phyloP scores from a whole-genome alignment of 208 protist species.

The Leishmania braziliensis region DNA sequence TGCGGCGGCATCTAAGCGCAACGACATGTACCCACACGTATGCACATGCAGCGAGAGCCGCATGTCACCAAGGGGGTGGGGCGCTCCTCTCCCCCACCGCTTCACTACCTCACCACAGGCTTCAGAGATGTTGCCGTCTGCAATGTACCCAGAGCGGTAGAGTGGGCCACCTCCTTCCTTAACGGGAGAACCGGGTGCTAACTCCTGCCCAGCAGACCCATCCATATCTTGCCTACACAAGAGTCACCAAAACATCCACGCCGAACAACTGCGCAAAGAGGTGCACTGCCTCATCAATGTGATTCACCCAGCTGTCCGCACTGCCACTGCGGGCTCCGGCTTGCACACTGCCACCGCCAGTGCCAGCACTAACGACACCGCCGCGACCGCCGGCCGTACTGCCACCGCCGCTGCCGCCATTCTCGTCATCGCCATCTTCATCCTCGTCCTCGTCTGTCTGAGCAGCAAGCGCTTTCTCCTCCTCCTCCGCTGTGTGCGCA shows the following conservation, averaged over 20 bases:
- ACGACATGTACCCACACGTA: not conserved
- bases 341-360: not conserved
- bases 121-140: not conserved
- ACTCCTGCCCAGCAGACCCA: not conserved
- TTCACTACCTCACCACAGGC: not conserved
- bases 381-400: not conserved
- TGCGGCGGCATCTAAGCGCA: not conserved
- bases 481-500: constrained; percentile 24
- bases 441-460: constrained; percentile 1
- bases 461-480: constrained; percentile 9
- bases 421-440: constrained; percentile 3
- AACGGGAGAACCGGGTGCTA: not conserved
- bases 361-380: not conserved
- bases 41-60: not conserved
- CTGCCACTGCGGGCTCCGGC: not conserved
- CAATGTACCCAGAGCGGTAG: not conserved
- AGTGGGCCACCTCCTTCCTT: not conserved
- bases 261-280: constrained; percentile 60
- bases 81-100: too few species aligned
- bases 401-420: not conserved
- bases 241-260: constrained; percentile 58
- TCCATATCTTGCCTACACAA: constrained; percentile 32
- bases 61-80: not conserved
- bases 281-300: constrained; percentile 50
- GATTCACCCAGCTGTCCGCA: constrained; percentile 51